phyloP scores from a whole-genome alignment of 208 protist genomes.

The Wallacemonas rigidus region DNA sequence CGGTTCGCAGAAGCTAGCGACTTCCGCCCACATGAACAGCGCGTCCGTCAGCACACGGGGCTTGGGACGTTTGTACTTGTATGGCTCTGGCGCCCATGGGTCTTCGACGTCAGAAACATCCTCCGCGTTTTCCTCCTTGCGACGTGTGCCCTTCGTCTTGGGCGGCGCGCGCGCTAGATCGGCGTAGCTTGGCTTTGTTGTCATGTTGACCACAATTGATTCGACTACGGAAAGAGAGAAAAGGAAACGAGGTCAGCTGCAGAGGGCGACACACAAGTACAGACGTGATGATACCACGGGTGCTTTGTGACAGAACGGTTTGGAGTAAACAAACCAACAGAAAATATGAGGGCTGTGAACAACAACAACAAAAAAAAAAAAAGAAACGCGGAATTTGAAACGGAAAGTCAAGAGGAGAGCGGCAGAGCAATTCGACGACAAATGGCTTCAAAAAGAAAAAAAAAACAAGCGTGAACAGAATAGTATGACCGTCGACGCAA shows the following conservation, averaged over 20 bases:
- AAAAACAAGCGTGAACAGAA: too few relatives aligned
- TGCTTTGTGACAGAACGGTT: too few relatives aligned
- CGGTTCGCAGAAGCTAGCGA: slow-evolving; percentile 65
- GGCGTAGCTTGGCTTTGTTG: slow-evolving; percentile 9
- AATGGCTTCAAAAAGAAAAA: too few relatives aligned
- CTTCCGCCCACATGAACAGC: slow-evolving; percentile 76
- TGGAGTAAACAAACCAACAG: slow-evolving; percentile 21
- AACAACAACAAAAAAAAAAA: neutral
- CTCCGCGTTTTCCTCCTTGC: neutral
- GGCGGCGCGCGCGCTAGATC: slow-evolving; percentile 12
- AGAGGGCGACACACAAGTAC: too few relatives aligned
- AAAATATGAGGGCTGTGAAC: neutral
- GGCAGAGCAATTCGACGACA: too few relatives aligned
- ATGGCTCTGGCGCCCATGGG: slow-evolving; percentile 6
- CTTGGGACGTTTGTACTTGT: slow-evolving; percentile 47
- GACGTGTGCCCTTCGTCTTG: slow-evolving; percentile 17
- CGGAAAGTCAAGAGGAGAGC: neutral
- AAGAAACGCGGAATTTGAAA: slow-evolving; percentile 13
- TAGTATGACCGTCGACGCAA: too few relatives aligned
- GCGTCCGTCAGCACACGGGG: slow-evolving; percentile 30
- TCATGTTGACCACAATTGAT: slow-evolving; percentile 1
- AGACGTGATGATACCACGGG: too few relatives aligned
- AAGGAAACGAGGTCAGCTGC: neutral
- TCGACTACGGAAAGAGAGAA: slow-evolving; percentile 5
- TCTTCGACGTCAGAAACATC: neutral